These are phyloP conservation scores for Erucastrum elatum DNA, from an alignment of 345 rosid genomes.

Conservation along the genomic window DNA sequence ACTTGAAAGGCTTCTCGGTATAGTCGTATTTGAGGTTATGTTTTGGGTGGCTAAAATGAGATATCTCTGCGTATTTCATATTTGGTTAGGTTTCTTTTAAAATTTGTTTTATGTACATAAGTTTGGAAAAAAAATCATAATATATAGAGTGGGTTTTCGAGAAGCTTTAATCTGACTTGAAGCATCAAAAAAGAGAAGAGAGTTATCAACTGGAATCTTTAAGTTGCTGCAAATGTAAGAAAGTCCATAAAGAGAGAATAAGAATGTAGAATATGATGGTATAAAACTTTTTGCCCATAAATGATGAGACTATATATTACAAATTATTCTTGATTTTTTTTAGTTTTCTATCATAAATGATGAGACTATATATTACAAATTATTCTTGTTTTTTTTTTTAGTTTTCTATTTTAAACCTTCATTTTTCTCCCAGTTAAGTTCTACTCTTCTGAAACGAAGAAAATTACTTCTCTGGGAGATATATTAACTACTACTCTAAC, in stretches of 20 bases:
- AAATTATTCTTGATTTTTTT: not conserved
- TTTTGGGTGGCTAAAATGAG: slow-evolving; percentile 76
- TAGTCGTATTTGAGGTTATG: slow-evolving; percentile 64
- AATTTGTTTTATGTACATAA: not conserved
- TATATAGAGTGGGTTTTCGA: slow-evolving; percentile 17
- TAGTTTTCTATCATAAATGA: slow-evolving; percentile 8
- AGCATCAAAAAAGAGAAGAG: slow-evolving; percentile 24
- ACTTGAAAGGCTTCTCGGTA: slow-evolving; percentile 79
- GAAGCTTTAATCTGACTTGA: slow-evolving; percentile 30
- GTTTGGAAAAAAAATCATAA: not conserved
- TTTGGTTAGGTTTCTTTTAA: not conserved
- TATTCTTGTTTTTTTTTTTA: not conserved
- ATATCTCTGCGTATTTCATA: slow-evolving; percentile 74
- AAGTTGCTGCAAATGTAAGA: slow-evolving; percentile 38
- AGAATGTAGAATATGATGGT: slow-evolving; percentile 41
- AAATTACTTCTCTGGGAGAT: not conserved
- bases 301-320: not conserved
- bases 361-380: not conserved
- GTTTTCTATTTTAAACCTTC: not conserved
- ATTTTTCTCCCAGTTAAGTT: not conserved
- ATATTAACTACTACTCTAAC: not conserved
- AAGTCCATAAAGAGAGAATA: slow-evolving; percentile 31
- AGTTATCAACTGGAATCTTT: slow-evolving; percentile 31
- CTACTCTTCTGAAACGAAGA: not conserved
- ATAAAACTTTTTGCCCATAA: slow-evolving; percentile 24